Conservation (phyloP, 495 filamentous ascomycete genomes). For the Trichoderma erinaceum region DNA sequence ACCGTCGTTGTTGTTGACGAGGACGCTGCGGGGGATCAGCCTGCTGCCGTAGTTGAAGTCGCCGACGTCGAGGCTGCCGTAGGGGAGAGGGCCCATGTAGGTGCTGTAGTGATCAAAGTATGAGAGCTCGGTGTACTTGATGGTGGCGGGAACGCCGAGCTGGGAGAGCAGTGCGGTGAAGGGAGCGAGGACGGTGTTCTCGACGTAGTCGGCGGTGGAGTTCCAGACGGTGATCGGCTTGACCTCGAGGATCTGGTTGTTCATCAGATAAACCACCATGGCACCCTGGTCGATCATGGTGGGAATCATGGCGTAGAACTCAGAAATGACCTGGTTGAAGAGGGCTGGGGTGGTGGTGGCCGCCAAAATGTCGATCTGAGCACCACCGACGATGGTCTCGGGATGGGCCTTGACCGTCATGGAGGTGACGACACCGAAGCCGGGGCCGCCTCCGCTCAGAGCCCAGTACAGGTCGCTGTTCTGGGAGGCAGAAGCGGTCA, state of each 20-base stretch:
- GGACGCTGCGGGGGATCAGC: slow-evolving; percentile 49
- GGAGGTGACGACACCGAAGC: slow-evolving; percentile 47
- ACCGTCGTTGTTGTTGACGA: slow-evolving; percentile 25
- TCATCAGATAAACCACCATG: slow-evolving; percentile 8
- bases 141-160: slow-evolving; percentile 6
- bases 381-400: slow-evolving; percentile 22
- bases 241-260: background rate
- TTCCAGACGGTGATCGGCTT: slow-evolving; percentile 1
- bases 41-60: slow-evolving; percentile 53
- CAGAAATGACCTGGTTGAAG: slow-evolving; percentile 36
- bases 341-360: slow-evolving; percentile 20
- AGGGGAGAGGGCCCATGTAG: slow-evolving; percentile 37
- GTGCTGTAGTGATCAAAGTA: slow-evolving; percentile 43
- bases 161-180: background rate
- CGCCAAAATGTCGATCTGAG: slow-evolving; percentile 20
- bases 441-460: slow-evolving; percentile 50
- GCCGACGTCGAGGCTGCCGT: slow-evolving; percentile 39
- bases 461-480: slow-evolving; percentile 56
- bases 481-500: slow-evolving; percentile 39
- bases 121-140: slow-evolving; percentile 28
- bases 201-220: slow-evolving; percentile 5
- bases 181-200: background rate
- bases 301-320: slow-evolving; percentile 30
- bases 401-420: slow-evolving; percentile 38
- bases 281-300: slow-evolving; percentile 15